These are phyloP conservation scores for Cornus controversa DNA, from an alignment of 148 eudicot genomes.

Conservation along the genomic window DNA sequence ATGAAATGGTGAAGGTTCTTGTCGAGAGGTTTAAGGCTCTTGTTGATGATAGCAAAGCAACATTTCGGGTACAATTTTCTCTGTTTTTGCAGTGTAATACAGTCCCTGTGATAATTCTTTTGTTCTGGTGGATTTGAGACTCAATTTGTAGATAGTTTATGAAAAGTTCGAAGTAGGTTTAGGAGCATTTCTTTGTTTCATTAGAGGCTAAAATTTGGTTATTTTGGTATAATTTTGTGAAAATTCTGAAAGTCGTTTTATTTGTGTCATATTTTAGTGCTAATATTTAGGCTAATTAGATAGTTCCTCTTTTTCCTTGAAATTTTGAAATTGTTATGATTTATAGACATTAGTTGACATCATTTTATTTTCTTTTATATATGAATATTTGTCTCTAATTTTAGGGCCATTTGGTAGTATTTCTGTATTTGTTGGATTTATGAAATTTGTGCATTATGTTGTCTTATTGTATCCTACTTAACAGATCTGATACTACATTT, in stretches of 20 bases:
- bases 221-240: not conserved
- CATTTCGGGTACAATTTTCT: constrained; percentile 50
- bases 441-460: too few species aligned
- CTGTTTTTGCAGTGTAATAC: not conserved
- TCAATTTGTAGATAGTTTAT: too few species aligned
- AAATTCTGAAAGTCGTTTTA: not conserved
- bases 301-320: too few species aligned
- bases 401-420: not conserved
- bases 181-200: too few species aligned
- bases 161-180: too few species aligned
- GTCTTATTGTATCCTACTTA: not conserved
- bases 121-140: not conserved
- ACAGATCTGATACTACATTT: not conserved
- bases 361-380: too few species aligned
- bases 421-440: not conserved
- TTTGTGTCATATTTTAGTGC: too few species aligned
- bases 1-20: constrained; percentile 55
- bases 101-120: not conserved
- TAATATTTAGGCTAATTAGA: too few species aligned
- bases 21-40: constrained; percentile 62
- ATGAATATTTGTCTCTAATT: too few species aligned
- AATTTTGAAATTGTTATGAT: too few species aligned
- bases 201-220: not conserved
- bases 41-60: constrained; percentile 60
- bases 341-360: not conserved